Evolutionary conservation across 2,329 filamentous ascomycete genomes (phyloP).

Genomic region (Pyricularia grisea): DNA sequence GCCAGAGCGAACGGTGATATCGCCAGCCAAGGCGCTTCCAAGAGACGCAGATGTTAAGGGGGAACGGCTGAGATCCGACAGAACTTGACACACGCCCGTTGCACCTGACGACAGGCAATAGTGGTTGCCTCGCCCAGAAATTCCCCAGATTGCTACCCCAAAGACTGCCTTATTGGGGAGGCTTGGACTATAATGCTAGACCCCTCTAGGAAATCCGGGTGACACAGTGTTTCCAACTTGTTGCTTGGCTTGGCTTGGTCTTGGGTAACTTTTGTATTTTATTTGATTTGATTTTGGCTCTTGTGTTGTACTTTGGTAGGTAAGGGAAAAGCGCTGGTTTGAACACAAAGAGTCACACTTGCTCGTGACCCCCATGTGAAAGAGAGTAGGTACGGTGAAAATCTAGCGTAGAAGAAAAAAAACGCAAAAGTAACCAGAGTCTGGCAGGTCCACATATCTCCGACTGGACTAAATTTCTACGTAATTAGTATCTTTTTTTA

Average conservation of each 20-base stretch:
- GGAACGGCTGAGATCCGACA: background rate
- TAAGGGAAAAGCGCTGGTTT: background rate
- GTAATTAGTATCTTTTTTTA: too few relatives aligned
- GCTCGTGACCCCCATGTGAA: background rate
- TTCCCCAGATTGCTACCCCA: background rate
- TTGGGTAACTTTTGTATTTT: background rate
- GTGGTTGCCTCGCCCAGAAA: background rate
- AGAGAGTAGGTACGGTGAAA: background rate
- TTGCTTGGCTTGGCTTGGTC: background rate
- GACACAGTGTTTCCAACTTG: background rate
- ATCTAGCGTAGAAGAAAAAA: background rate
- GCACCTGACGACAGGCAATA: background rate
- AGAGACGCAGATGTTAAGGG: constrained; percentile 4
- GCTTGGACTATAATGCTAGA: background rate
- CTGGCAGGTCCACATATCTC: background rate
- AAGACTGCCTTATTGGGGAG: background rate
- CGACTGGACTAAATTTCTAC: background rate
- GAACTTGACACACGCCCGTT: background rate
- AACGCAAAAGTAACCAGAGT: background rate
- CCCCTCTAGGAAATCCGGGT: background rate
- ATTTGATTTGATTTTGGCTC: background rate
- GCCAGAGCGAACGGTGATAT: background rate
- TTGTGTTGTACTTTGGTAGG: background rate
- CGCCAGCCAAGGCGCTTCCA: background rate
- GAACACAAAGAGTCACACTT: background rate